Base-by-base conservation (phyloP, 805 yeast species). In the Brettanomyces bruxellensis region DNA sequence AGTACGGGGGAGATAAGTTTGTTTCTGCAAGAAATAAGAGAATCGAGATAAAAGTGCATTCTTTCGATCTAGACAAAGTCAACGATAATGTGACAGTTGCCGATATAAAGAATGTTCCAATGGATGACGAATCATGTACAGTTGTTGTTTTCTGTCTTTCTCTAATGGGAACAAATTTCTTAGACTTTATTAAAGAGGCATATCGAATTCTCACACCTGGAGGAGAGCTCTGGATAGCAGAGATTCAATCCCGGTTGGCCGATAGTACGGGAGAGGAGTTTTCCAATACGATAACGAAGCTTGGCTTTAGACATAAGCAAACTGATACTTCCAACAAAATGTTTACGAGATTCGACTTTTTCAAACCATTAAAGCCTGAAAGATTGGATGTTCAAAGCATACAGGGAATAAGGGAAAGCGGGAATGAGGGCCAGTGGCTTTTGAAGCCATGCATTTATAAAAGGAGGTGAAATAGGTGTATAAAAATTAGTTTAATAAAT, bases 171-270 rank as follows among this genome's bases (percentile, higher is more conserved):
- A 91, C 98, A 3, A 93, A 93, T 60, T 89, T 91, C 61, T 68
- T 90, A 50, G 98, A 93, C 60, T 93, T 93, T 60, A 78, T 93
- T 45, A 73, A 81, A 48, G 99, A 93, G 61, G 98, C 96, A 0
- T 75, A 85, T 59, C 73, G 99, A 57, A 71, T 93, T 14, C 69
- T 93, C 45, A 82, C 88, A 8, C 96, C 96, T 39, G 74, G 88
- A 49, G 98, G 99, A 25, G 96, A 91, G 61, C 67, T 93, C 41
- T 93, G 99, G 99, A 88, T 93, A 41, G 93, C 98, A 2, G 99
- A 93, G 62, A 93, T 93, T 66, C 91, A 91, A 65, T 87, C 96
- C 1, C 73, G 99, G 58, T 86, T 93, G 57, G 69, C 78, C 5
- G 96, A 89, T 56, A 78, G 63, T 52, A 76, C 76, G 44, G 91